Evolutionary conservation across 257 asterid species (phyloP).

Genomic region (Vinca minor): DNA sequence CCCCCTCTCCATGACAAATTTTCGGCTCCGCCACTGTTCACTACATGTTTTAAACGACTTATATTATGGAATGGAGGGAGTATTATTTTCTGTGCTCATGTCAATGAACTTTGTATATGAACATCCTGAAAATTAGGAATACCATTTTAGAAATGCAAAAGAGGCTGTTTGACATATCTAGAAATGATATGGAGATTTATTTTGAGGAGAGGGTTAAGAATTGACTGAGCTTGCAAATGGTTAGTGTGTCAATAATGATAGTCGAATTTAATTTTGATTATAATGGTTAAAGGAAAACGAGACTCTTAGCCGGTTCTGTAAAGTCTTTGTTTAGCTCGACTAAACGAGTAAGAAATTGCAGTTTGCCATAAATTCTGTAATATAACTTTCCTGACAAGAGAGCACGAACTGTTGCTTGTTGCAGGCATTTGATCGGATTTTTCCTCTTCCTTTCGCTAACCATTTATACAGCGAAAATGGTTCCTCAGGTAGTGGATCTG

Average conservation of each 20-base stretch:
- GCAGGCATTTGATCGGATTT: slow-evolving; percentile 99
- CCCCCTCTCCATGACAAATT: too few species aligned
- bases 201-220: not conserved
- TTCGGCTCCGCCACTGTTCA: too few species aligned
- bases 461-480: slow-evolving; percentile 73
- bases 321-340: not conserved
- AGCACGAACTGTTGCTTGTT: slow-evolving; percentile 15
- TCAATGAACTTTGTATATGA: too few species aligned
- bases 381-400: not conserved
- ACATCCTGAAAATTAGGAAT: not conserved
- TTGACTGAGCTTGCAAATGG: not conserved
- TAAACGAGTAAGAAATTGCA: not conserved
- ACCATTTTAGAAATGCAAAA: not conserved
- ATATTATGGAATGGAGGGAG: too few species aligned
- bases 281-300: not conserved
- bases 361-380: too few species aligned
- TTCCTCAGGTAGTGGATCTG: slow-evolving; percentile 70
- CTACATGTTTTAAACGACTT: too few species aligned
- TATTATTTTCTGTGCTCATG: not conserved
- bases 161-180: not conserved
- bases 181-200: not conserved
- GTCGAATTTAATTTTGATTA: too few species aligned
- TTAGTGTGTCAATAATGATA: not conserved
- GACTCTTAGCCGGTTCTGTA: not conserved
- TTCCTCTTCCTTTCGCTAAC: slow-evolving; percentile 84